These are phyloP conservation scores for Mycena olivaceomarginata DNA, from an alignment of 768 basidiomycete species.

Conservation along the genomic window DNA sequence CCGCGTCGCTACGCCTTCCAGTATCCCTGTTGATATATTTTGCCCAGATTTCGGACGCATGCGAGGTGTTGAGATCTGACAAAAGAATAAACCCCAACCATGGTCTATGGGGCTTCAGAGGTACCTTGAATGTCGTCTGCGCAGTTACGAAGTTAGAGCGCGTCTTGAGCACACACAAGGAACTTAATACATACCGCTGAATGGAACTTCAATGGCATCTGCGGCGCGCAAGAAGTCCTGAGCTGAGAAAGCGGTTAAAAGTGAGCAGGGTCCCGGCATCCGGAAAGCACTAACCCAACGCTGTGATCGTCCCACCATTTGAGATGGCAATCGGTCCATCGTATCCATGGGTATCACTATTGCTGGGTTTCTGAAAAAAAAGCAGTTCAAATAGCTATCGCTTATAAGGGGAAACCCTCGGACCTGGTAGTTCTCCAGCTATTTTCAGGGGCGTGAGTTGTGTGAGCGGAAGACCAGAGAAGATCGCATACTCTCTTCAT, in stretches of 20 bases:
- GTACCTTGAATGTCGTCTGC: slow-evolving; percentile 79
- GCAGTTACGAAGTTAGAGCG: not conserved
- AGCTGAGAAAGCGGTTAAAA: slow-evolving; percentile 51
- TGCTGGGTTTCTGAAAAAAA: slow-evolving; percentile 74
- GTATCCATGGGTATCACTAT: slow-evolving; percentile 82
- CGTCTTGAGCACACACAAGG: not conserved
- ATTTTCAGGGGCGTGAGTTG: slow-evolving; percentile 22
- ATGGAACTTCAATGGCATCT: slow-evolving; percentile 77
- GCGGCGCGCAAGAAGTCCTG: slow-evolving; percentile 83
- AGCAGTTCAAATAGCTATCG: too few relatives aligned
- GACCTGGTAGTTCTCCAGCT: slow-evolving; percentile 78
- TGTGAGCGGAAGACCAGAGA: not conserved
- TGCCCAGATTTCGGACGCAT: slow-evolving; percentile 84
- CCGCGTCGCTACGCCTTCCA: slow-evolving; percentile 82
- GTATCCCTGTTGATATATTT: slow-evolving; percentile 87
- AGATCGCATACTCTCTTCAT: slow-evolving; percentile 75
- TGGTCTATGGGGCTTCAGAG: not conserved
- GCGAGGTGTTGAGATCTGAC: slow-evolving; percentile 73
- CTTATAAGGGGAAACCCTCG: too few relatives aligned
- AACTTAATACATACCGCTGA: slow-evolving; percentile 69
- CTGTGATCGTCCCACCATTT: slow-evolving; percentile 79
- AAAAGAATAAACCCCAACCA: not conserved
- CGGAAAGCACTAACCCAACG: slow-evolving; percentile 54
- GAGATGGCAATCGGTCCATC: slow-evolving; percentile 85
- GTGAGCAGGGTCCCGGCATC: not conserved